phyloP scores from a whole-genome alignment of 192 early-diverging fungal genomes.

The Anaeromyces robustus region DNA sequence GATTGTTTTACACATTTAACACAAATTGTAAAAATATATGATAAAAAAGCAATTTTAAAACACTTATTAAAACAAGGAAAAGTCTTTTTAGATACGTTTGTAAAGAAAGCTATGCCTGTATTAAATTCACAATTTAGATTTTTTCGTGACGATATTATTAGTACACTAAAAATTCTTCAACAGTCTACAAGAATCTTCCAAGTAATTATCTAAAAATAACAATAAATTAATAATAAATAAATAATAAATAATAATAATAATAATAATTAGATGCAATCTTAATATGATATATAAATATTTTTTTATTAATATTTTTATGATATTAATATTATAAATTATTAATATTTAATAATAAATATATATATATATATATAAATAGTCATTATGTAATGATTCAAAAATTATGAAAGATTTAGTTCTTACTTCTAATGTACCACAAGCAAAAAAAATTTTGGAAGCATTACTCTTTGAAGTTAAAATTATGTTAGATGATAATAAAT shows the following conservation, averaged over 20 bases:
- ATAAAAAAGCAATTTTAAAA: background rate
- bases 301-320: no score
- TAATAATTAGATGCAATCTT: no score
- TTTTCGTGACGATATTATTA: background rate
- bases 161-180: background rate
- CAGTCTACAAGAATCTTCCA: background rate
- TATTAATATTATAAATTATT: no score
- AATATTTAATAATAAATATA: no score
- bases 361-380: slow-evolving; percentile 29
- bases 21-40: background rate
- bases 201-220: background rate
- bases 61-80: background rate
- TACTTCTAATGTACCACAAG: slow-evolving; percentile 43
- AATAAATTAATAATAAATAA: no score
- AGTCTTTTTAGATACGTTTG: background rate
- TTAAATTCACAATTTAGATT: background rate
- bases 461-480: slow-evolving; percentile 60
- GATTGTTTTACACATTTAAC: background rate
- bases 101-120: background rate
- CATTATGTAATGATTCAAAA: slow-evolving; percentile 63
- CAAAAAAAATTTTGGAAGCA: slow-evolving; percentile 52
- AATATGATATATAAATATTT: no score
- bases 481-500: slow-evolving; percentile 53
- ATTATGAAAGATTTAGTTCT: slow-evolving; percentile 41
- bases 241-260: no score